Base-by-base conservation (phyloP, 345 rosid species). In the Erucastrum elatum region DNA sequence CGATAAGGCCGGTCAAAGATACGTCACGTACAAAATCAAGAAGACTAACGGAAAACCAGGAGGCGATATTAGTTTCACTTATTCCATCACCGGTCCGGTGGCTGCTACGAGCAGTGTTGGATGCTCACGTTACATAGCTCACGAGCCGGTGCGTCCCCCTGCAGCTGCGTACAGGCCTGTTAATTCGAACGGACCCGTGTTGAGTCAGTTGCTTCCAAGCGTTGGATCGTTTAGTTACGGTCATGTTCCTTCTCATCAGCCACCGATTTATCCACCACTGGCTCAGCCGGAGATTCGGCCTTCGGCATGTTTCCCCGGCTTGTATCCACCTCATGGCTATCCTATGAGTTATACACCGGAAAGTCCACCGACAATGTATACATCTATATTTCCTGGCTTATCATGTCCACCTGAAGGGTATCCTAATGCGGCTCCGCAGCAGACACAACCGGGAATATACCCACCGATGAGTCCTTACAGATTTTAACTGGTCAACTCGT, bases 131-230 rank as follows among this genome's bases (percentile, higher is more conserved):
- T 74, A 72, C 55, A 3, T 29, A 61, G 82, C 70, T 68, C 60
- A 68, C 2, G 39, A 62, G 51, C 71, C 78, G 1, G 51, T 63
- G 10, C 68, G 39, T 31, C 74, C 70, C 7, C 35, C 46, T n/a
- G 25, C 68, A 21, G 9, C 49, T 4, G 15, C 58, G 5, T 16
- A 34, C 39, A 12, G 4, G 27, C 74, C 74, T 60, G 74, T 67
- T 44, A 37, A 37, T 51, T 61, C n/a, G 30, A 63, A 68, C 12
- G 15, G 66, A 68, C 79, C 82, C 7, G 66, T 74, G 12, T 37
- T 80, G 60, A 69, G 78, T 69, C 70, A 68, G 77, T 39, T 80
- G 77, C 82, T 80, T 68, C 82, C 82, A 63, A 80, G 79, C 4
- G 82, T 68, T 2, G 82, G 79, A 74, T 74, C 79, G 53, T 74